These are phyloP conservation scores for Aphanomyces astaci DNA, from an alignment of 352 stramenopile species.

Conservation along the genomic window DNA sequence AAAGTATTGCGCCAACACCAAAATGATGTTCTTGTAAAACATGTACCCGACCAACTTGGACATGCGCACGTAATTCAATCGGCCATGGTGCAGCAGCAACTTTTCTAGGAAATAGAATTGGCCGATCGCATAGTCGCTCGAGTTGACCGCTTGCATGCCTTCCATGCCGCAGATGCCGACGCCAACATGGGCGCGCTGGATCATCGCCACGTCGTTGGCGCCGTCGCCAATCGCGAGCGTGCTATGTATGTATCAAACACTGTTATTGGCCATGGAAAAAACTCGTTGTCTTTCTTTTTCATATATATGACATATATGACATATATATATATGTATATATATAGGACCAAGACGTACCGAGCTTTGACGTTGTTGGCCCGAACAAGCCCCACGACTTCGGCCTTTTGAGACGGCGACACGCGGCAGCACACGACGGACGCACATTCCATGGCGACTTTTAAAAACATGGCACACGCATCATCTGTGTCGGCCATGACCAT, in stretches of 20 bases:
- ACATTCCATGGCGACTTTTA: conserved; percentile 69
- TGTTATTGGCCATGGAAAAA: no score
- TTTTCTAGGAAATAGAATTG: conserved; percentile 95
- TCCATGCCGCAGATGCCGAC: conserved; percentile 97
- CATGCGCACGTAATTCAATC: conserved; percentile 88
- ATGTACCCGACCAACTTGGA: conserved; percentile 87
- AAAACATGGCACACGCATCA: conserved; percentile 39
- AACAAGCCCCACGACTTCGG: conserved; percentile 73
- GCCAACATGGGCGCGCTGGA: conserved; percentile 95
- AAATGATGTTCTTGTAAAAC: conserved; percentile 91
- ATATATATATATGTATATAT: no score
- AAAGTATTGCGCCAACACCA: conserved; percentile 67
- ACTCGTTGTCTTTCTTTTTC: no score
- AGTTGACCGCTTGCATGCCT: conserved; percentile 95
- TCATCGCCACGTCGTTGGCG: conserved; percentile 98
- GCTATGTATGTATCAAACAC: no score
- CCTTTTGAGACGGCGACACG: conserved; percentile 82
- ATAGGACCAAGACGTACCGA: no score
- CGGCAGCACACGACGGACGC: conserved; percentile 83
- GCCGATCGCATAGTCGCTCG: conserved; percentile 95
- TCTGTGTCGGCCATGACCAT: conserved; percentile 38
- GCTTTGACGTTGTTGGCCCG: conserved; percentile 45
- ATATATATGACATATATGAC: no score
- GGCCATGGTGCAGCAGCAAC: conserved; percentile 87
- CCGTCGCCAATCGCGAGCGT: conserved; percentile 93